These are phyloP conservation scores for Tylopilus subfusipes DNA, from an alignment of 768 basidiomycete genomes.

Conservation along the genomic window DNA sequence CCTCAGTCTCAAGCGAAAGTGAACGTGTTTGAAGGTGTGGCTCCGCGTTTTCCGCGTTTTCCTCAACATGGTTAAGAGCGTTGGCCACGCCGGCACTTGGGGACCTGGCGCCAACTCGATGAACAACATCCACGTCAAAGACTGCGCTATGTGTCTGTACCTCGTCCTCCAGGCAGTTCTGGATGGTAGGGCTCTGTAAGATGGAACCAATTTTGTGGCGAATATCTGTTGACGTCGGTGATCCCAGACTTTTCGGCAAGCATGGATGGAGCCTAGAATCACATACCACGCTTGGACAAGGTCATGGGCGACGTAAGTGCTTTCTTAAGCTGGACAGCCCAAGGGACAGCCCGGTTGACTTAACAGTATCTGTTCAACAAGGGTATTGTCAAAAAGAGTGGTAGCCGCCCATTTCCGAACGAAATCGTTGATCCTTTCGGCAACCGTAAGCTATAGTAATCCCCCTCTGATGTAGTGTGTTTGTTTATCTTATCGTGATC, in stretches of 20 bases:
- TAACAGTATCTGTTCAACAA: constrained; percentile 33
- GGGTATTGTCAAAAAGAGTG: constrained; percentile 33
- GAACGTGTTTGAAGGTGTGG: constrained; percentile 24
- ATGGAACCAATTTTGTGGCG: background rate
- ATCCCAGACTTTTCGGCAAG: constrained; percentile 35
- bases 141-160: constrained; percentile 34
- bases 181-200: constrained; percentile 42
- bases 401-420: constrained; percentile 31
- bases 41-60: constrained; percentile 41
- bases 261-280: constrained; percentile 28
- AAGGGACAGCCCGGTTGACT: background rate
- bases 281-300: constrained; percentile 31
- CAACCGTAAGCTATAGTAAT: constrained; percentile 31
- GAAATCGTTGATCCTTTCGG: constrained; percentile 37
- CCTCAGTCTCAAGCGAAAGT: background rate
- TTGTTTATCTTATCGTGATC: background rate
- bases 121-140: constrained; percentile 40
- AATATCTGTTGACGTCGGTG: background rate
- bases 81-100: constrained; percentile 41
- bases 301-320: constrained; percentile 37
- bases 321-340: background rate
- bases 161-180: constrained; percentile 39
- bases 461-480: background rate
- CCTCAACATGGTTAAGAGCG: constrained; percentile 29
- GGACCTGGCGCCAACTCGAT: constrained; percentile 39